phyloP scores from a whole-genome alignment of 805 yeast genomes.

The Ogataea paradorogensis region DNA sequence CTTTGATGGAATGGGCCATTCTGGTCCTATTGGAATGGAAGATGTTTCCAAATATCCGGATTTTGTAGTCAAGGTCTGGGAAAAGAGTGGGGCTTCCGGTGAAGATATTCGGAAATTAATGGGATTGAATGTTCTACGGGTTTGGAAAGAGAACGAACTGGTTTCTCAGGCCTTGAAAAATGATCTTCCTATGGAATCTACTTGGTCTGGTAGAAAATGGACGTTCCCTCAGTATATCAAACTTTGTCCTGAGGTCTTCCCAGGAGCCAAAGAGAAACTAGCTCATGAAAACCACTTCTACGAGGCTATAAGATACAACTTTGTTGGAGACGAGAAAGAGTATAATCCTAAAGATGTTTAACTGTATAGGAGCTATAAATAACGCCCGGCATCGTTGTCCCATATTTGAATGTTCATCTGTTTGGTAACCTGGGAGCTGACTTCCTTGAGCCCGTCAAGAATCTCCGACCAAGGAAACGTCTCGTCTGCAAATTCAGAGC shows the following conservation, averaged over 20 bases:
- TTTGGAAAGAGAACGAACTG: conserved; percentile 42
- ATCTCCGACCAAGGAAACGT: conserved; percentile 19
- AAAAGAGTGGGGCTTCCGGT: conserved; percentile 37
- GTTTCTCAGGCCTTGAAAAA: conserved; percentile 20
- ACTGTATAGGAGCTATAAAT: neutral
- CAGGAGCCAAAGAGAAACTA: conserved; percentile 2
- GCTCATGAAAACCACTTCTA: neutral
- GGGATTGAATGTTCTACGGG: conserved; percentile 45
- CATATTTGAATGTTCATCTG: conserved; percentile 21
- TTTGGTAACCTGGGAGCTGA: conserved; percentile 20
- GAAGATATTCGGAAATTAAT: conserved; percentile 41
- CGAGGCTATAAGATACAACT: conserved; percentile 3
- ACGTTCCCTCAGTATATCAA: conserved; percentile 8
- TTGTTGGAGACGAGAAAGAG: conserved; percentile 1
- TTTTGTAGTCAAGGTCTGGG: conserved; percentile 38
- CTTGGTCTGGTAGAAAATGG: conserved; percentile 8
- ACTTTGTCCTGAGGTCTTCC: conserved; percentile 8
- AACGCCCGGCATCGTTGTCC: conserved; percentile 25
- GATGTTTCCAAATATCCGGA: conserved; percentile 57
- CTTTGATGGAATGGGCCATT: conserved; percentile 47
- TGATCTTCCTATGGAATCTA: conserved; percentile 7
- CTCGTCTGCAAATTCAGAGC: conserved; percentile 9
- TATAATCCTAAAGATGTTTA: conserved; percentile 1
- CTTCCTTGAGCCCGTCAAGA: conserved; percentile 13
- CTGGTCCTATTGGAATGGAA: conserved; percentile 47